Conservation (phyloP, 2,329 filamentous ascomycete species). For the Cryoendolithus antarcticus region DNA sequence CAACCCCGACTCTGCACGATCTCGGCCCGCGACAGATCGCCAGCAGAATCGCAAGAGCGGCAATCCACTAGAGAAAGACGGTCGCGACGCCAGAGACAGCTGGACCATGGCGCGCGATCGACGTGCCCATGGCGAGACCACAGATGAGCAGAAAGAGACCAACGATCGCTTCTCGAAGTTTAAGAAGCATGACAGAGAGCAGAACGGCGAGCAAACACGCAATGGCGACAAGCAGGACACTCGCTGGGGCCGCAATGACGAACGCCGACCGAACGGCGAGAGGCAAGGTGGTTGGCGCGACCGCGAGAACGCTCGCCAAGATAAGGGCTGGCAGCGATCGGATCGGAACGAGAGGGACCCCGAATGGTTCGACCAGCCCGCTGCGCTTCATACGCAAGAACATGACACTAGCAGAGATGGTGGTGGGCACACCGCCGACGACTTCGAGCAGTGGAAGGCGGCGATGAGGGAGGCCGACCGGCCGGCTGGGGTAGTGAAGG, state of each 20-base stretch:
- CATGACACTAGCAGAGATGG: slow-evolving; percentile 32
- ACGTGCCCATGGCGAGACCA: slow-evolving; percentile 23
- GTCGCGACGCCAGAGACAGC: slow-evolving; percentile 50
- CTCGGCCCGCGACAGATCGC: slow-evolving; percentile 32
- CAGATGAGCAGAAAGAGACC: slow-evolving; percentile 54
- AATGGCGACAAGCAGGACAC: slow-evolving; percentile 64
- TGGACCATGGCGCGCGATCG: slow-evolving; percentile 65
- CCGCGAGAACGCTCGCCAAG: slow-evolving; percentile 26
- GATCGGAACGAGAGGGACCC: slow-evolving; percentile 64
- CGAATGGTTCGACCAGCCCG: slow-evolving; percentile 65
- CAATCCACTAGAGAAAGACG: slow-evolving; percentile 21
- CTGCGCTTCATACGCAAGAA: slow-evolving; percentile 49
- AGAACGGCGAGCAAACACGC: slow-evolving; percentile 42
- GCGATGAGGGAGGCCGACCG: slow-evolving; percentile 50
- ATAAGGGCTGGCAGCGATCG: slow-evolving; percentile 42
- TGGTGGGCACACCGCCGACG: slow-evolving; percentile 61
- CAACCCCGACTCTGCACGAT: slow-evolving; percentile 23
- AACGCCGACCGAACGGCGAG: slow-evolving; percentile 28
- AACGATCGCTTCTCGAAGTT: slow-evolving; percentile 42
- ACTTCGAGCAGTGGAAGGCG: slow-evolving; percentile 92
- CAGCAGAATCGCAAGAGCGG: slow-evolving; percentile 29
- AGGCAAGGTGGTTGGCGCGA: slow-evolving; percentile 49
- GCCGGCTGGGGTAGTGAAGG: slow-evolving; percentile 8
- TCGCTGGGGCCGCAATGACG: slow-evolving; percentile 37
- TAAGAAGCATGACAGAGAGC: slow-evolving; percentile 15